A percentile compares a stretch with the other conserved stretches of the same genome.
Conservation (phyloP, 208 protist species). For the Angomonas deanei region DNA sequence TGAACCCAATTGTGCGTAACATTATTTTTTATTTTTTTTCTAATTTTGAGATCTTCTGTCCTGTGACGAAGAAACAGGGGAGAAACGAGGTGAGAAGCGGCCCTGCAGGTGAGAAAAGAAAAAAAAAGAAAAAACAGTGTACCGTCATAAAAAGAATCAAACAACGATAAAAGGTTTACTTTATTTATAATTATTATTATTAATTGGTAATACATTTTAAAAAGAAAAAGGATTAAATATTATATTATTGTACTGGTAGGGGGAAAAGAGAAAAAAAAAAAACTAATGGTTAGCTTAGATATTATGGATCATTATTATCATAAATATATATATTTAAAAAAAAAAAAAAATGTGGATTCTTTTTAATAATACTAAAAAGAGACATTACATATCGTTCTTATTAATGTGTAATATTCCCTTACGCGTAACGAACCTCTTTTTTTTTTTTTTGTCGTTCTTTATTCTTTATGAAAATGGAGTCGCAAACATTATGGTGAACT, state of each 20-base stretch:
- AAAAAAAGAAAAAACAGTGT: not conserved
- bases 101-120: not conserved
- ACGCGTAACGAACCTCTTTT: not conserved
- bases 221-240: not conserved
- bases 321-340: not conserved
- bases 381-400: too few species aligned
- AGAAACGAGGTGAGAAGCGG: not conserved
- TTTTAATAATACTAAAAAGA: too few species aligned
- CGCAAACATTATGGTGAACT: too few species aligned
- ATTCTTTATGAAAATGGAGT: too few species aligned
- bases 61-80: not conserved
- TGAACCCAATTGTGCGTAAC: slow-evolving; percentile 47
- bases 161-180: not conserved
- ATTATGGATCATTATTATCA: not conserved
- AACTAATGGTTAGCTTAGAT: not conserved
- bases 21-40: too few species aligned
- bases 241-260: not conserved
- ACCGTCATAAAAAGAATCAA: not conserved
- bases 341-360: not conserved
- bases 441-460: slow-evolving; percentile 3
- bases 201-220: not conserved
- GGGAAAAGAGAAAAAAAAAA: slow-evolving; percentile 5
- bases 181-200: slow-evolving; percentile 7
- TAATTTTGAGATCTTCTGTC: not conserved
- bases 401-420: too few species aligned